phyloP scores from a whole-genome alignment of 306 rosid genomes.

The Herpetospermum pedunculosum region DNA sequence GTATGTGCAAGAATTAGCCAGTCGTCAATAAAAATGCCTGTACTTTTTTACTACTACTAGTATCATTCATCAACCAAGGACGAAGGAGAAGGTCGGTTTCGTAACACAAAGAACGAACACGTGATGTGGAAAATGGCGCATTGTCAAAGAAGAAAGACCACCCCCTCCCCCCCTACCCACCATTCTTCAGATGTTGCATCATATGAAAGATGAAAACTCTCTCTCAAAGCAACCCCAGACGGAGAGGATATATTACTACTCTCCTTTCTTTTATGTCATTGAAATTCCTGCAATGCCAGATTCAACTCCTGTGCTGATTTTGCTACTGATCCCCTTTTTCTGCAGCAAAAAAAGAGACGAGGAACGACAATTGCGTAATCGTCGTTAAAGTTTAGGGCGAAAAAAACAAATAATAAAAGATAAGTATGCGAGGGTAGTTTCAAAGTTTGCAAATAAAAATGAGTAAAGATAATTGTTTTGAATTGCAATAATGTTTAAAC shows the following conservation, averaged over 20 bases:
- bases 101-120: background rate
- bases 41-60: background rate
- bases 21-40: background rate
- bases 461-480: no score
- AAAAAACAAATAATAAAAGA: background rate
- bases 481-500: no score
- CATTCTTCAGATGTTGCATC: background rate
- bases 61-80: background rate
- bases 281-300: constrained; percentile 59
- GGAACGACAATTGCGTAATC: background rate
- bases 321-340: constrained; percentile 89
- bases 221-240: background rate
- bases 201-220: background rate
- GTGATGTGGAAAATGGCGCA: background rate
- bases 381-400: background rate
- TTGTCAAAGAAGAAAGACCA: background rate
- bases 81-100: background rate
- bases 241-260: no score
- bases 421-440: background rate
- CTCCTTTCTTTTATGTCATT: background rate
- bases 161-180: no score
- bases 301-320: constrained; percentile 86
- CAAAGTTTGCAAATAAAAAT: background rate
- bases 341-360: constrained; percentile 2
- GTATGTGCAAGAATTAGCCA: constrained; percentile 12